Evolutionary conservation across 2,329 filamentous ascomycete genomes (phyloP).

Genomic region (Diaporthe caulivora): DNA sequence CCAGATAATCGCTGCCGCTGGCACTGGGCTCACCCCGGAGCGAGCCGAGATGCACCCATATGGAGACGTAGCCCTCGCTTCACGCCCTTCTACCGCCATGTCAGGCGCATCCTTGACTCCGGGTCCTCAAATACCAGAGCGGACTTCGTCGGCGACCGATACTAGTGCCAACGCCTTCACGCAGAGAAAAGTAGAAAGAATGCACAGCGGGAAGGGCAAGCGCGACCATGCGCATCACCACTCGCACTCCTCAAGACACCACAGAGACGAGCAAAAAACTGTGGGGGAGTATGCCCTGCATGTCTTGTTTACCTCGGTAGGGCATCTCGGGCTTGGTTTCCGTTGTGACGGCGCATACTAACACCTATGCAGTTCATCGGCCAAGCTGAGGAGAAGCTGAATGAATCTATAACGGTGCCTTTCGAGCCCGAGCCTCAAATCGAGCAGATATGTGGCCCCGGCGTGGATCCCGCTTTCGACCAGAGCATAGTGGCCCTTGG

Average conservation of each 20-base stretch:
- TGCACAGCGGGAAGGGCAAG: conserved; percentile 74
- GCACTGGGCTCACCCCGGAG: conserved; percentile 65
- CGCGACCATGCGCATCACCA: conserved; percentile 81
- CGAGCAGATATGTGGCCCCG: conserved; percentile 90
- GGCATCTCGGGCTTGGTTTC: conserved; percentile 47
- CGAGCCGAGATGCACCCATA: conserved; percentile 64
- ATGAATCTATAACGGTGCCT: conserved; percentile 84
- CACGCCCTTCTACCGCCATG: conserved; percentile 61
- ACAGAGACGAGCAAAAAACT: conserved; percentile 84
- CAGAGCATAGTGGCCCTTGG: conserved; percentile 93
- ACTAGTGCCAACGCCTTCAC: conserved; percentile 56
- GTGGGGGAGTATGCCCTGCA: conserved; percentile 98
- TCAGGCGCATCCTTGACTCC: conserved; percentile 53
- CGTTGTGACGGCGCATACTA: conserved; percentile 44
- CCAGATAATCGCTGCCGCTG: conserved; percentile 82
- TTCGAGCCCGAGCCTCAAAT: conserved; percentile 86
- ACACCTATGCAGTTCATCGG: conserved; percentile 79
- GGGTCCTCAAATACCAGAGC: conserved; percentile 53
- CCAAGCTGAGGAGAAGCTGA: conserved; percentile 96
- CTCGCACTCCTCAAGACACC: conserved; percentile 81
- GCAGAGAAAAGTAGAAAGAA: conserved; percentile 69
- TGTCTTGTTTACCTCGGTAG: conserved; percentile 91
- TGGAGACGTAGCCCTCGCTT: conserved; percentile 52
- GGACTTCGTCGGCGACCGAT: conserved; percentile 61
- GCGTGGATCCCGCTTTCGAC: conserved; percentile 90